phyloP scores from a whole-genome alignment of 73 alveolate genomes.

The Paramecium primaurelia region DNA sequence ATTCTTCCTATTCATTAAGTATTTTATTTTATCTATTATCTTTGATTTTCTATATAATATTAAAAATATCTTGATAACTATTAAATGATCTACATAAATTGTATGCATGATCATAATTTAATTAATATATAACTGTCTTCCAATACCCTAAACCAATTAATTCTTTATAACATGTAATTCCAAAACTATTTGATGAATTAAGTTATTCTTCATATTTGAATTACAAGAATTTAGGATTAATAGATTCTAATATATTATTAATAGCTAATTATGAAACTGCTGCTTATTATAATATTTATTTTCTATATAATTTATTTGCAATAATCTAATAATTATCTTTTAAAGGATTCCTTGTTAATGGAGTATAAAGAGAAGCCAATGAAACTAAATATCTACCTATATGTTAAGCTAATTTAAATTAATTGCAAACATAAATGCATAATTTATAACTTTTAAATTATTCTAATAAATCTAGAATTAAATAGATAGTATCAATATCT shows the following conservation, averaged over 20 bases:
- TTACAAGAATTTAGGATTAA: constrained; percentile 71
- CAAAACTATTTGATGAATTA: constrained; percentile 20
- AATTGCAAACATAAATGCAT: constrained; percentile 85
- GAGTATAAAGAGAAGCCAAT: constrained; percentile 75
- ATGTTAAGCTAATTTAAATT: constrained; percentile 74
- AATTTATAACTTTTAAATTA: constrained; percentile 79
- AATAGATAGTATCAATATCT: constrained; percentile 69
- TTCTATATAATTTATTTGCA: constrained; percentile 35
- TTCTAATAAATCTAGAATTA: constrained; percentile 82
- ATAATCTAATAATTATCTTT: neutral
- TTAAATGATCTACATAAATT: constrained; percentile 18
- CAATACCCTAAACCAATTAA: constrained; percentile 58
- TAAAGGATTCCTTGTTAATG: constrained; percentile 58
- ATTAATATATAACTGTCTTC: constrained; percentile 51
- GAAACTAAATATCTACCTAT: constrained; percentile 78
- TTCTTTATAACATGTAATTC: constrained; percentile 40
- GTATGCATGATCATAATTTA: constrained; percentile 29
- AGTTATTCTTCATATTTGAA: neutral
- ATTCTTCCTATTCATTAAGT: neutral
- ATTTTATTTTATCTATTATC: neutral
- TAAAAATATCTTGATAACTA: neutral
- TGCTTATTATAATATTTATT: constrained; percentile 63
- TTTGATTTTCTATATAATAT: neutral
- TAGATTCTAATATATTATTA: constrained; percentile 76
- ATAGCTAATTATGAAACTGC: constrained; percentile 77